Conservation (phyloP, 1,139 yeast genomes). For the Magnusiomyces ingens region DNA sequence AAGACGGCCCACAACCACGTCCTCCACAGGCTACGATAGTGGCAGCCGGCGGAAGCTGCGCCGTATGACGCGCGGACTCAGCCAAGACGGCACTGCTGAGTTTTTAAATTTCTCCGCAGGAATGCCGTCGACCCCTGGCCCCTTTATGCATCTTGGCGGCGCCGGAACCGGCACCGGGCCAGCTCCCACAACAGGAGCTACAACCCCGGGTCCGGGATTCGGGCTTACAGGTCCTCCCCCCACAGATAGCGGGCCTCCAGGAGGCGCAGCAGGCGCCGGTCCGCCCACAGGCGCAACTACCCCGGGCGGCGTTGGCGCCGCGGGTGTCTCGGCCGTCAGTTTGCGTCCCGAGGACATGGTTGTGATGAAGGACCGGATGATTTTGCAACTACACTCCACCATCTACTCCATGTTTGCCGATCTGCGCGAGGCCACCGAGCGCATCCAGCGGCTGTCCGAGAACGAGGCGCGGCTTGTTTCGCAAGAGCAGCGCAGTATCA, state of each 20-base stretch:
- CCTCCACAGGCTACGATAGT: slow-evolving; percentile 2
- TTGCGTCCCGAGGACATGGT: background rate
- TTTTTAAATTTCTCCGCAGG: slow-evolving; percentile 1
- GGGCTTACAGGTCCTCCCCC: no score
- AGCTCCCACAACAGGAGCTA: no score
- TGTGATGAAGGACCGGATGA: slow-evolving; percentile 4
- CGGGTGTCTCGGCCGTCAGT: no score
- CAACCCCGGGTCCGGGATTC: no score
- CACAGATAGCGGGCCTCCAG: no score
- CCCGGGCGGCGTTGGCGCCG: no score
- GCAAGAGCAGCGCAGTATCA: slow-evolving; percentile 2
- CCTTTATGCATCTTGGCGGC: no score
- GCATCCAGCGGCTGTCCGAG: background rate
- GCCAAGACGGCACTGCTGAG: slow-evolving; percentile 2
- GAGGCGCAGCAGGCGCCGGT: no score
- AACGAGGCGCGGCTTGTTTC: background rate
- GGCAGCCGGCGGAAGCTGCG: background rate
- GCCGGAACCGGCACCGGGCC: no score
- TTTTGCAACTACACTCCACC: slow-evolving; percentile 2
- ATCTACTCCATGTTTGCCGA: slow-evolving; percentile 4
- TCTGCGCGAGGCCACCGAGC: background rate
- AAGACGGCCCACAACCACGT: no score
- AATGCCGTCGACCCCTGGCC: no score
- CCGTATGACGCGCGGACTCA: background rate
- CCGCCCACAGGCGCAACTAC: no score